Base-by-base conservation (phyloP, 2,329 filamentous ascomycete species). In the Onygena corvina region DNA sequence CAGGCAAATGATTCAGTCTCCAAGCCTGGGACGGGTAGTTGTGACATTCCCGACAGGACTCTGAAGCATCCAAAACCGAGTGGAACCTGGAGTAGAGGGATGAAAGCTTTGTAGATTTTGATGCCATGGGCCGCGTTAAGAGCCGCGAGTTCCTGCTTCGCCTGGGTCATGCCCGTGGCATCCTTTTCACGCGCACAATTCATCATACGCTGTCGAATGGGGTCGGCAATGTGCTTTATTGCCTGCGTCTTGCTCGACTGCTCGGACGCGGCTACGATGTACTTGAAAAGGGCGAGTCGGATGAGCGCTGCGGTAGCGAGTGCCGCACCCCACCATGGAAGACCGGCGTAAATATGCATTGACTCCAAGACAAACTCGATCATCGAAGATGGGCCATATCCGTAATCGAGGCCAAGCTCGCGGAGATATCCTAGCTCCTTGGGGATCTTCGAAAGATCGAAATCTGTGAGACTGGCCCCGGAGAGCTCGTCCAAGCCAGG, bases 271-370 rank as follows among this genome's bases (percentile, higher is more conserved):
- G 67, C 63, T 20, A 86, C 61, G 56, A 79, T 79, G 11, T 85
- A 76, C 52, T 82, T 79, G 59, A 90, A 72, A 56, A 92, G 72
- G 44, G 70, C 60, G 6, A 74, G 51, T 53, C 90, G 85, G 52
- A 89, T 68, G 4, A 79, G 51, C 1, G 88, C 29, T 29, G 83
- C 81, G 0, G 82, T 76, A 3, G 74, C 65, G 38, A 82, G 66
- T 58, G 95, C 84, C 52, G 84, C 79, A 1, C 71, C 80, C 74
- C 85, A 88, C 92, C 92, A 96, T 9, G 87, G 86, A 49, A 86
- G 67, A 30, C 83, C 86, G 4, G 62, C 70, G 58, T 76, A 82
- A 53, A 95, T 72, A 67, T 98, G 87, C 34, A 93, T 63, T 62
- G 90, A 80, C 71, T 98, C 92, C 8, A 96, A 69, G 2, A 78